These are phyloP conservation scores for Tolypocladium pustulatum DNA, from an alignment of 2,329 filamentous ascomycete species.

Conservation along the genomic window DNA sequence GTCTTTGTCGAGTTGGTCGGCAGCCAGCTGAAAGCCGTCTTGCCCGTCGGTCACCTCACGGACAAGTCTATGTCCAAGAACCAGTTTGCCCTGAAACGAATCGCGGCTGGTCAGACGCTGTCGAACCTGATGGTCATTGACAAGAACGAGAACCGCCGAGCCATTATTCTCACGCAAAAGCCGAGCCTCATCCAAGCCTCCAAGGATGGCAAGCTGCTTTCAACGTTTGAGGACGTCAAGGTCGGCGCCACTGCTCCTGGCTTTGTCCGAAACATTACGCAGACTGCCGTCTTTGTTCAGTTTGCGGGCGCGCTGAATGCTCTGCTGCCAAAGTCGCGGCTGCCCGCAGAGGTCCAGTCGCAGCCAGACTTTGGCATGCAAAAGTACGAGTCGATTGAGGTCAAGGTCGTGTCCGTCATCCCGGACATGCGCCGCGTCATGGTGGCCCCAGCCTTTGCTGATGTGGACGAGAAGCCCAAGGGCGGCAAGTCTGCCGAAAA, in stretches of 20 bases:
- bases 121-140: conserved; percentile 77
- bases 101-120: conserved; percentile 75
- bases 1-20: conserved; percentile 66
- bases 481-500: conserved; percentile 21
- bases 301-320: conserved; percentile 71
- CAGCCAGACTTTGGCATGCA: conserved; percentile 69
- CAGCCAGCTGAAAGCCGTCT: conserved; percentile 63
- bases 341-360: conserved; percentile 58
- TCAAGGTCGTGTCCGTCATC: conserved; percentile 65
- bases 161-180: conserved; percentile 73
- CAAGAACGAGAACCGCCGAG: conserved; percentile 67
- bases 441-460: conserved; percentile 37
- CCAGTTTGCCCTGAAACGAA: conserved; percentile 64
- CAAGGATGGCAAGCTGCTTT: conserved; percentile 61
- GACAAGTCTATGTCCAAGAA: conserved; percentile 78
- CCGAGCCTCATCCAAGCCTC: conserved; percentile 68
- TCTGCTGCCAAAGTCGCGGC: conserved; percentile 67
- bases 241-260: conserved; percentile 61
- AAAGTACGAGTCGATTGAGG: conserved; percentile 64
- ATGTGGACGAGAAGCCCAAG: conserved; percentile 31
- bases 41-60: conserved; percentile 69
- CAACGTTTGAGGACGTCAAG: conserved; percentile 59
- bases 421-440: conserved; percentile 58
- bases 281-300: conserved; percentile 76
- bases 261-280: conserved; percentile 76